A percentile compares a stretch with the other conserved stretches of the same genome.
phyloP scores from a whole-genome alignment of 495 filamentous ascomycete genomes.

The Neurospora sp. region DNA sequence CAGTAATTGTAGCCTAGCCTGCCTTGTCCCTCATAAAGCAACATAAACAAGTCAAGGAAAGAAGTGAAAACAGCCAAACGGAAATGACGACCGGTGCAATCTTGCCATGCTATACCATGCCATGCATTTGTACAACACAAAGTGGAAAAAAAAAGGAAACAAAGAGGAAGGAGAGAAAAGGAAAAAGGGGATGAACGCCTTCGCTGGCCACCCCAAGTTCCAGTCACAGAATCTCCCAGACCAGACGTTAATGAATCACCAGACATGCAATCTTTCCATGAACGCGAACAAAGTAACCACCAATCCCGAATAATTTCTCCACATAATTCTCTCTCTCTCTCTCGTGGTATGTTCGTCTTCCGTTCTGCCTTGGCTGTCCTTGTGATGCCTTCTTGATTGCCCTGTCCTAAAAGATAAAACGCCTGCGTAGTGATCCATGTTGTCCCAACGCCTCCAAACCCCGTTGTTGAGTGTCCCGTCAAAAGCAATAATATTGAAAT shows the following conservation, averaged over 20 bases:
- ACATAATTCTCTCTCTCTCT: neutral
- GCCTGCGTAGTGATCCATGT: neutral
- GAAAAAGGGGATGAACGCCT: neutral
- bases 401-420: neutral
- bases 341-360: neutral
- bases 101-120: constrained; percentile 2
- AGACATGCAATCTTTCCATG: neutral
- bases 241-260: neutral
- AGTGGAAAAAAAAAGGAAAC: neutral
- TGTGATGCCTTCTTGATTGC: neutral
- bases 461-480: neutral
- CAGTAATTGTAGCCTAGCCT: neutral
- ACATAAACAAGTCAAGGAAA: neutral
- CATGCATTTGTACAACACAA: neutral
- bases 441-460: neutral
- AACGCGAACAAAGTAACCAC: neutral
- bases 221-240: neutral
- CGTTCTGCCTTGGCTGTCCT: neutral
- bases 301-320: neutral
- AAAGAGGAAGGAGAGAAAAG: neutral
- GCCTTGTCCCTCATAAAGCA: neutral
- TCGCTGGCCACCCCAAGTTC: neutral
- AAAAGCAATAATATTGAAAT: neutral
- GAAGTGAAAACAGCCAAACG: neutral
- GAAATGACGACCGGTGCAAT: neutral